A percentile compares a stretch with the other conserved stretches of the same genome.
These are phyloP conservation scores for Stemphylium beticola DNA, from an alignment of 2,329 filamentous ascomycete species.

Conservation along the genomic window DNA sequence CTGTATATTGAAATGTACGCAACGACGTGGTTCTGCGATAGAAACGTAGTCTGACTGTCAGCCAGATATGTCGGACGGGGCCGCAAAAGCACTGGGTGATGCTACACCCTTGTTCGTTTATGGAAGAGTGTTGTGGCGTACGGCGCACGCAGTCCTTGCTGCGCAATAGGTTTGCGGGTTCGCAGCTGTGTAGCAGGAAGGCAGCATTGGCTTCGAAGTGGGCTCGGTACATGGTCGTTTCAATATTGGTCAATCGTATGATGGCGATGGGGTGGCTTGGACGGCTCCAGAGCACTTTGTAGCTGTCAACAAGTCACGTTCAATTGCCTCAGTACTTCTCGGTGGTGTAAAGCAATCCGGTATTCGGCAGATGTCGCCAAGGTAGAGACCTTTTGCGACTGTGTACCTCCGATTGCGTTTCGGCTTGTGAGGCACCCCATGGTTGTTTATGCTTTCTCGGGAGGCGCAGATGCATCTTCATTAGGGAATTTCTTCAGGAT, in stretches of 20 bases:
- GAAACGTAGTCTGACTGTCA: conserved; percentile 15
- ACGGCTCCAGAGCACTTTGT: neutral
- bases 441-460: neutral
- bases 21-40: neutral
- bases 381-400: neutral
- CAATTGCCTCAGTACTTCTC: neutral
- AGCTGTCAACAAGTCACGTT: neutral
- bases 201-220: neutral
- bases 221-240: neutral
- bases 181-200: neutral
- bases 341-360: neutral
- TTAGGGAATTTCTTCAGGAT: neutral
- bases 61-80: conserved; percentile 43
- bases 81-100: conserved; percentile 32
- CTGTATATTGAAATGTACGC: conserved; percentile 48
- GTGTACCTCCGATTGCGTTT: too few relatives aligned
- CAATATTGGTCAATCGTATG: neutral
- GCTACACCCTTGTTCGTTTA: neutral
- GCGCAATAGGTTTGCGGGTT: too few relatives aligned
- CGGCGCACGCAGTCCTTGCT: neutral
- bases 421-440: too few relatives aligned
- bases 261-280: neutral
- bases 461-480: neutral
- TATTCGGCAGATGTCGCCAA: neutral
- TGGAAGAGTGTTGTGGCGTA: neutral